Percentiles rank a stretch among this genome's conserved stretches.
Conservation (phyloP, 306 rosid species). For the Urtica urens region DNA sequence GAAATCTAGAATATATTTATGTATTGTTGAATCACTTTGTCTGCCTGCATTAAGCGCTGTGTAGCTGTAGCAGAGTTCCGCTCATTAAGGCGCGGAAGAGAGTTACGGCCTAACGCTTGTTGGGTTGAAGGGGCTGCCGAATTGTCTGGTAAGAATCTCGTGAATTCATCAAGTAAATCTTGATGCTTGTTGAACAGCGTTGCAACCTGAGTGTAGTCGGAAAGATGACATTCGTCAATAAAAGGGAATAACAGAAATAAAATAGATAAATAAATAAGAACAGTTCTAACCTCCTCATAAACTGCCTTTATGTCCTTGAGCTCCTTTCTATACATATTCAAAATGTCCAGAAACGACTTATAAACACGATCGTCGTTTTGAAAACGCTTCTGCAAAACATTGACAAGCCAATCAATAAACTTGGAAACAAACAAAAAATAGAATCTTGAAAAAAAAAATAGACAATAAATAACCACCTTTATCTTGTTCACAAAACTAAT, state of each 20-base stretch:
- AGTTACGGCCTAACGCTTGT: slow-evolving; percentile 36
- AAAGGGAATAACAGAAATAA: neutral
- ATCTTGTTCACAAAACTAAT: slow-evolving; percentile 94
- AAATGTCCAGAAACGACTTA: slow-evolving; percentile 87
- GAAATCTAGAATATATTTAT: neutral
- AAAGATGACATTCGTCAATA: neutral
- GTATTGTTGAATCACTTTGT: slow-evolving; percentile 31
- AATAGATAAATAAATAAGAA: neutral
- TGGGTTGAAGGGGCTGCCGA: slow-evolving; percentile 63
- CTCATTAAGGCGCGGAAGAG: slow-evolving; percentile 56
- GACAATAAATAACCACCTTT: slow-evolving; percentile 43
- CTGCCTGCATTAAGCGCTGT: slow-evolving; percentile 45
- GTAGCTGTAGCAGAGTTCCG: slow-evolving; percentile 50
- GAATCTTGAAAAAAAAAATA: slow-evolving; percentile 8
- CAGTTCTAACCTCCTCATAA: slow-evolving; percentile 62
- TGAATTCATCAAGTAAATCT: slow-evolving; percentile 83
- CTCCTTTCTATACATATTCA: slow-evolving; percentile 96
- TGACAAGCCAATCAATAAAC: slow-evolving; percentile 12
- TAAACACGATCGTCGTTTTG: slow-evolving; percentile 78
- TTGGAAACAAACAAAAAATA: slow-evolving; percentile 6
- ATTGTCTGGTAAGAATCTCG: slow-evolving; percentile 79
- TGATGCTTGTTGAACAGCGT: slow-evolving; percentile 59
- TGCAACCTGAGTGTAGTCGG: slow-evolving; percentile 46
- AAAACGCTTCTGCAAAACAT: slow-evolving; percentile 61
- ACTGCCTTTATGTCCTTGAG: slow-evolving; percentile 85